These are phyloP conservation scores for Farysia itapuensis DNA, from an alignment of 1,284 basidiomycete species.

Conservation along the genomic window DNA sequence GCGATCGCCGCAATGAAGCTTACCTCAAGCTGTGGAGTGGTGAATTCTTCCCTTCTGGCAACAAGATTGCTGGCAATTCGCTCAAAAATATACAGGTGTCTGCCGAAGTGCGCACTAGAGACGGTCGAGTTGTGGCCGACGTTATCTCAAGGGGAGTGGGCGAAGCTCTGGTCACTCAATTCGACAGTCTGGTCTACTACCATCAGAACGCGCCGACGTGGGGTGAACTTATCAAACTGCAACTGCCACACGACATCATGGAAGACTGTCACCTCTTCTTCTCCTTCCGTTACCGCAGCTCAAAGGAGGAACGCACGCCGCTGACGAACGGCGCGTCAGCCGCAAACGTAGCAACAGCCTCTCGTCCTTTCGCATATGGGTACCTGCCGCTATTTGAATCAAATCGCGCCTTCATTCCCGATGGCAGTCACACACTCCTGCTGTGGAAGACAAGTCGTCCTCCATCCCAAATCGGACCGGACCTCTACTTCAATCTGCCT, in stretches of 20 bases:
- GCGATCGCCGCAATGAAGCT: slow-evolving; percentile 85
- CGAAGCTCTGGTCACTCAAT: slow-evolving; percentile 76
- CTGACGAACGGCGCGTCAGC: slow-evolving; percentile 9
- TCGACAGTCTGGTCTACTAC: slow-evolving; percentile 76
- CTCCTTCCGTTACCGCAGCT: slow-evolving; percentile 80
- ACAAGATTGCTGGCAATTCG: slow-evolving; percentile 45
- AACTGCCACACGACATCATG: slow-evolving; percentile 70
- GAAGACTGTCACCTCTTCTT: slow-evolving; percentile 90
- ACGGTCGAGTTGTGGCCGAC: slow-evolving; percentile 73
- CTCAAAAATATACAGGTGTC: slow-evolving; percentile 79
- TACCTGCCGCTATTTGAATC: slow-evolving; percentile 85
- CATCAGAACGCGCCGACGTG: slow-evolving; percentile 71
- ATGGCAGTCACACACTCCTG: slow-evolving; percentile 79
- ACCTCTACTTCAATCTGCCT: slow-evolving; percentile 64
- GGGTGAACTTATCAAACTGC: slow-evolving; percentile 88
- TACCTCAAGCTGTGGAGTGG: slow-evolving; percentile 70
- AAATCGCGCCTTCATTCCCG: slow-evolving; percentile 78
- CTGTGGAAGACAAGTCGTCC: slow-evolving; percentile 48
- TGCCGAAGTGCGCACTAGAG: slow-evolving; percentile 78
- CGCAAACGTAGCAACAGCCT: background rate
- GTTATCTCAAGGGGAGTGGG: slow-evolving; percentile 82
- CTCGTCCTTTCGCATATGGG: slow-evolving; percentile 80
- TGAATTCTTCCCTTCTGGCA: slow-evolving; percentile 47
- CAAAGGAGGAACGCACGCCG: slow-evolving; percentile 55
- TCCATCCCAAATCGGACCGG: slow-evolving; percentile 66